Conservation (phyloP, 331 rosid species). For the Malus hybrid region DNA sequence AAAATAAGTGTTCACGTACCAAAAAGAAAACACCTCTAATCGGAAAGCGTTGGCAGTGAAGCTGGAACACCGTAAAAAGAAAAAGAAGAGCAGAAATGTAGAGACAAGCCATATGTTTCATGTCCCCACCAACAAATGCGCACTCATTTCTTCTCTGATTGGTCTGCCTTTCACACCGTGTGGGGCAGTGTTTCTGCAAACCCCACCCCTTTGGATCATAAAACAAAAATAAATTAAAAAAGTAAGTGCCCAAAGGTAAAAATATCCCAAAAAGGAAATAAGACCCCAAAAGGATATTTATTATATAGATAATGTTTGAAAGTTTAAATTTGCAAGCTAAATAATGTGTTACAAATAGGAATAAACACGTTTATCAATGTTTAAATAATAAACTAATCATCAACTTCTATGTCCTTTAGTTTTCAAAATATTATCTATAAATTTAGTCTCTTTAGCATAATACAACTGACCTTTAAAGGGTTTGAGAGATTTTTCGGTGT, state of each 20-base stretch:
- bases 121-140: constrained; percentile 39
- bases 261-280: not conserved
- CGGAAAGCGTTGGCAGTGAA: not conserved
- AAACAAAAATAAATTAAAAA: not conserved
- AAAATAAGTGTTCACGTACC: rapidly evolving
- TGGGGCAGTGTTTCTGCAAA: constrained; percentile 44
- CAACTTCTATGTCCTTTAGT: too few species aligned
- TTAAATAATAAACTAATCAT: too few species aligned
- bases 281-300: not conserved
- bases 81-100: not conserved
- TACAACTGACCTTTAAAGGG: rapidly evolving
- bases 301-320: too few species aligned
- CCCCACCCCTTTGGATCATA: constrained; percentile 10
- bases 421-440: too few species aligned
- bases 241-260: not conserved
- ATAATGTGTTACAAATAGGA: too few species aligned
- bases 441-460: too few species aligned
- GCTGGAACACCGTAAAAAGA: not conserved
- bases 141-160: constrained; percentile 39
- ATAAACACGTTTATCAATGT: too few species aligned
- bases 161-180: constrained; percentile 42
- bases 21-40: too few species aligned
- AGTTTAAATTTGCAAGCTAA: too few species aligned
- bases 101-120: not conserved
- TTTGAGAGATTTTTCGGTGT: too few species aligned